These are phyloP conservation scores for Blastomyces emzantsi DNA, from an alignment of 2,329 filamentous ascomycete genomes.

Conservation along the genomic window DNA sequence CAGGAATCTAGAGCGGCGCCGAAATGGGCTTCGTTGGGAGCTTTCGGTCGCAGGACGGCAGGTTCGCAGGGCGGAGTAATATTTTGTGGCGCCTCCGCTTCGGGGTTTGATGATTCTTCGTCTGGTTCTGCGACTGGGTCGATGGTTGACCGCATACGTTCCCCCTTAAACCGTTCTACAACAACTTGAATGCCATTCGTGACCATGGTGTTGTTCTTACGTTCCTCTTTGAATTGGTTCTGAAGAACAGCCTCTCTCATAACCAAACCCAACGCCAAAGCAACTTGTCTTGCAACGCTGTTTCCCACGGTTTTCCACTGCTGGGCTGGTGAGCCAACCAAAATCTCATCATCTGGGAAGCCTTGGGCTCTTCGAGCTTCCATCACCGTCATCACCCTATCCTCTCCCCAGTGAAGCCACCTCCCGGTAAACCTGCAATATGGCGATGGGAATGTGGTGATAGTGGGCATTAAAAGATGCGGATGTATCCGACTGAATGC, in stretches of 20 bases:
- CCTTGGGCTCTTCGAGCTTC: conserved; percentile 63
- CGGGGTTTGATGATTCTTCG: no score
- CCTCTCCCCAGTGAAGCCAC: conserved; percentile 57
- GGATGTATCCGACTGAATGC: conserved; percentile 29
- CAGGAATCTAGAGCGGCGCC: not conserved
- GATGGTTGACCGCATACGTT: not conserved
- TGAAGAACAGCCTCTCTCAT: conserved; percentile 50
- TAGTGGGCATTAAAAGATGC: conserved; percentile 49
- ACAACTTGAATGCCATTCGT: not conserved
- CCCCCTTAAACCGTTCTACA: not conserved
- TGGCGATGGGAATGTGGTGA: conserved; percentile 48
- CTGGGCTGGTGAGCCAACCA: conserved; percentile 49
- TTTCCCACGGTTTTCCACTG: conserved; percentile 67
- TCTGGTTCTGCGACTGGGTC: not conserved
- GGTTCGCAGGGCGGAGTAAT: not conserved
- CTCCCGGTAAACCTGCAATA: conserved; percentile 49
- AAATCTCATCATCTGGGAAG: conserved; percentile 58
- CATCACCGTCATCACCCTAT: conserved; percentile 53
- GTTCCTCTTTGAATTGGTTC: conserved; percentile 1
- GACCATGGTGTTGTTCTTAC: not conserved
- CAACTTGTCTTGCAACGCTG: conserved; percentile 61
- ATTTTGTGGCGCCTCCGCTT: not conserved
- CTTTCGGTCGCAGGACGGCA: not conserved
- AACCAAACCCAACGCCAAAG: conserved; percentile 56
- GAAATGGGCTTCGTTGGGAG: not conserved